These are phyloP conservation scores for Otatea glauca DNA, from an alignment of 176 grass and related monocot genomes.

Conservation along the genomic window DNA sequence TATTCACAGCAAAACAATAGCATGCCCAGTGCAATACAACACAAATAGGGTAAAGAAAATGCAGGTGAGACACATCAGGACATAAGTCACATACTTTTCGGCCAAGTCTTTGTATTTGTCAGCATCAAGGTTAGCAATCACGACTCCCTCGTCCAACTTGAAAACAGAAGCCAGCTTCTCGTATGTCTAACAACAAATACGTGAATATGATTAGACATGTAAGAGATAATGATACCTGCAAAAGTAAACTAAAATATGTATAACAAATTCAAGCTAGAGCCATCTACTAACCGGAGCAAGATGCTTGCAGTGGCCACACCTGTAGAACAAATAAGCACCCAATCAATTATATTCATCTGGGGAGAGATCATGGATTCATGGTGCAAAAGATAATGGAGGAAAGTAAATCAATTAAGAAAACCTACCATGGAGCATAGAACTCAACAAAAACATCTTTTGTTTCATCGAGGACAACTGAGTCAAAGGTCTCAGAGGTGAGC, in stretches of 20 bases:
- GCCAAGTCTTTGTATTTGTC: conserved; percentile 75
- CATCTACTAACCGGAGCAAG: conserved; percentile 84
- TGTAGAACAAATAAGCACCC: conserved; percentile 35
- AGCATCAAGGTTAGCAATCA: conserved; percentile 89
- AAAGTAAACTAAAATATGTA: conserved; percentile 24
- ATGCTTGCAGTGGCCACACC: conserved; percentile 94
- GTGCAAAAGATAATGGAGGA: neutral
- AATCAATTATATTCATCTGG: neutral
- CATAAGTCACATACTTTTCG: conserved; percentile 61
- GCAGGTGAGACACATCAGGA: neutral
- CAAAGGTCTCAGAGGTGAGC: conserved; percentile 64
- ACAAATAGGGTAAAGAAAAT: conserved; percentile 16
- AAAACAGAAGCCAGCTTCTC: conserved; percentile 80
- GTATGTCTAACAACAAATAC: conserved; percentile 55
- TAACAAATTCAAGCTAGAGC: neutral
- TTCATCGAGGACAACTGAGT: conserved; percentile 76
- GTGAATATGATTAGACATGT: conserved; percentile 29
- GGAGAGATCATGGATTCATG: conserved; percentile 19
- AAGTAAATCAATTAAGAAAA: conserved; percentile 9
- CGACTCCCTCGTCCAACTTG: conserved; percentile 74
- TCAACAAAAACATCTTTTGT: conserved; percentile 90
- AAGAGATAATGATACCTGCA: neutral
- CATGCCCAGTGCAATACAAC: neutral
- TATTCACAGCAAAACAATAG: neutral
- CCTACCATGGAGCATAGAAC: conserved; percentile 94